phyloP scores from a whole-genome alignment of 257 asterid genomes.

The Orobanche coerulescens region DNA sequence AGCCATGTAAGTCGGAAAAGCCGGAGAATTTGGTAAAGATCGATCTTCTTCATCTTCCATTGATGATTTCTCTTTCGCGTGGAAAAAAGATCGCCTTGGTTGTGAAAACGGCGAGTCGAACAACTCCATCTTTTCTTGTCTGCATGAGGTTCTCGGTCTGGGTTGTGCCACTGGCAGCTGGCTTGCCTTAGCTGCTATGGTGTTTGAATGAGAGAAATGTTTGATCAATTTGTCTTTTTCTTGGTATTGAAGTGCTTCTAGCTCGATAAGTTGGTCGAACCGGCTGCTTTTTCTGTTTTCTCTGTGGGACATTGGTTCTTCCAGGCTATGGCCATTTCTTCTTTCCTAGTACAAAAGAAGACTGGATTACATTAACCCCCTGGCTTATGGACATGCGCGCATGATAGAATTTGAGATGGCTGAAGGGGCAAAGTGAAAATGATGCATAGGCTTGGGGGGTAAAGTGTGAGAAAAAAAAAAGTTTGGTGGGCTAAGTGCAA shows the following conservation, averaged over 20 bases:
- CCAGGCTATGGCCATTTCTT: slow-evolving; percentile 39
- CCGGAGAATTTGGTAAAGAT: slow-evolving; percentile 54
- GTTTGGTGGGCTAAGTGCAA: too few species aligned
- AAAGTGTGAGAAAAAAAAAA: too few species aligned
- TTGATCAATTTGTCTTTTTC: slow-evolving; percentile 35
- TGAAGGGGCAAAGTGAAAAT: too few species aligned
- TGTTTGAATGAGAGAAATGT: slow-evolving; percentile 25
- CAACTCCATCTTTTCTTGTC: slow-evolving; percentile 35
- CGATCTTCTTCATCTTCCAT: slow-evolving; percentile 37
- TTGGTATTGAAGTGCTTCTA: slow-evolving; percentile 21
- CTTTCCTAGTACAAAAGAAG: slow-evolving; percentile 40
- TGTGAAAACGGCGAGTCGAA: slow-evolving; percentile 38
- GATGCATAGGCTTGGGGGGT: too few species aligned
- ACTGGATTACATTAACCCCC: too few species aligned
- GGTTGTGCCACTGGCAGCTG: slow-evolving; percentile 26
- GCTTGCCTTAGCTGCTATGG: slow-evolving; percentile 26
- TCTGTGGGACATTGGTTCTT: slow-evolving; percentile 32
- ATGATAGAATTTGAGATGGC: too few species aligned
- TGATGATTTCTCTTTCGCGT: slow-evolving; percentile 44
- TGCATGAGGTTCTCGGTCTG: slow-evolving; percentile 30
- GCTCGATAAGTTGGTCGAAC: slow-evolving; percentile 32
- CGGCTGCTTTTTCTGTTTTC: slow-evolving; percentile 39
- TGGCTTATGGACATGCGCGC: too few species aligned
- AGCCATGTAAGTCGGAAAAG: slow-evolving; percentile 70
- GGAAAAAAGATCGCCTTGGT: slow-evolving; percentile 64